A percentile compares a stretch with the other conserved stretches of the same genome.
These are phyloP conservation scores for Favolaschia claudopus DNA, from an alignment of 768 basidiomycete genomes.

Conservation along the genomic window DNA sequence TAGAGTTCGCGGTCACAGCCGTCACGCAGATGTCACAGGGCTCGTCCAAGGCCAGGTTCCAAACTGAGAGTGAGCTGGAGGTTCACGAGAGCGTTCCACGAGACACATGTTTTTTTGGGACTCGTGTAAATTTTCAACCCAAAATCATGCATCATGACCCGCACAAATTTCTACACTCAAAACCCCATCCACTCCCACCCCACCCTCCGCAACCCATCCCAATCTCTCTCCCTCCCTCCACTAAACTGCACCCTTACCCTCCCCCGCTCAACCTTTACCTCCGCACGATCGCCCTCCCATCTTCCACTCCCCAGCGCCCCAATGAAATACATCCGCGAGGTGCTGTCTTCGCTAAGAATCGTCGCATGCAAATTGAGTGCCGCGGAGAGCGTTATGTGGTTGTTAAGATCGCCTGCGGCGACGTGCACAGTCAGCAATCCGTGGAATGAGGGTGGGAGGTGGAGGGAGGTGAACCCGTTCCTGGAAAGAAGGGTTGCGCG, in stretches of 20 bases:
- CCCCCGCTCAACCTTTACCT: conserved; percentile 30
- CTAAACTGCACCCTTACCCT: conserved; percentile 34
- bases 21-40: no score
- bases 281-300: conserved; percentile 36
- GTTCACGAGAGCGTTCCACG: no score
- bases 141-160: no score
- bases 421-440: conserved; percentile 48
- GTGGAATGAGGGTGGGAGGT: conserved; percentile 51
- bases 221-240: conserved; percentile 28
- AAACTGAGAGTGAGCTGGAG: no score
- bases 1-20: no score
- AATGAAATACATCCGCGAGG: conserved; percentile 43
- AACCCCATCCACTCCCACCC: conserved; percentile 28
- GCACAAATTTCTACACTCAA: no score
- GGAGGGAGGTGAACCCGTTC: conserved; percentile 42
- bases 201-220: conserved; percentile 30
- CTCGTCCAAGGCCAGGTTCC: no score
- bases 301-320: conserved; percentile 38
- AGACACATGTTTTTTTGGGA: no score
- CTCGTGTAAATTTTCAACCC: no score
- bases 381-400: conserved; percentile 42
- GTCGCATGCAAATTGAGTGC: conserved; percentile 35
- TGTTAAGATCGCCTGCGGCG: conserved; percentile 45
- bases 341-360: conserved; percentile 44
- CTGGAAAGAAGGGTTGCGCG: conserved; percentile 37